Conservation (phyloP, 495 filamentous ascomycete species). For the Rhizodiscina lignyota region DNA sequence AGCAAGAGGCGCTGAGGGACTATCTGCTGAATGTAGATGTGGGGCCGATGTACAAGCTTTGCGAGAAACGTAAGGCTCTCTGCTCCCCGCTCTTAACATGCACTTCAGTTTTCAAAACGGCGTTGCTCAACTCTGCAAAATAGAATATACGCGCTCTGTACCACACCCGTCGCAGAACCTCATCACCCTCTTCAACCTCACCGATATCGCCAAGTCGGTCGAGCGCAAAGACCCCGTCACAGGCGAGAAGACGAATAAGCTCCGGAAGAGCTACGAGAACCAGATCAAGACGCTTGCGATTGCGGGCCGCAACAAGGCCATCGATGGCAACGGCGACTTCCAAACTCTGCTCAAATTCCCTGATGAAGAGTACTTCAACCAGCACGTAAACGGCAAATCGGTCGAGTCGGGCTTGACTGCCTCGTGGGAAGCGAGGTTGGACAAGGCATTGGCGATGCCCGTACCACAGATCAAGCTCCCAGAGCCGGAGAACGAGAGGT, state of each 20-base stretch:
- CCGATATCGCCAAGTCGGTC: constrained; percentile 43
- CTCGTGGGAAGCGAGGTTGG: constrained; percentile 28
- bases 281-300: constrained; percentile 46
- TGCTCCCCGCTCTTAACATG: constrained; percentile 7
- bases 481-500: constrained; percentile 30
- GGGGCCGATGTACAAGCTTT: constrained; percentile 19
- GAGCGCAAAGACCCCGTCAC: constrained; percentile 46
- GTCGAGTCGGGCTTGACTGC: constrained; percentile 20
- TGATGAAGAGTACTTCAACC: constrained; percentile 49
- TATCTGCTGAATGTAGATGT: constrained; percentile 8
- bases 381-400: constrained; percentile 45
- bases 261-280: constrained; percentile 60
- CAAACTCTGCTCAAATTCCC: constrained; percentile 26
- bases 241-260: constrained; percentile 55
- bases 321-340: constrained; percentile 24
- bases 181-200: constrained; percentile 43
- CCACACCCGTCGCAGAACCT: constrained; percentile 49
- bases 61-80: constrained; percentile 22
- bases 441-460: constrained; percentile 27
- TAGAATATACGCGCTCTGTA: constrained; percentile 23
- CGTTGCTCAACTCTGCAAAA: neutral
- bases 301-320: constrained; percentile 44
- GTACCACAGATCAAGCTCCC: constrained; percentile 6
- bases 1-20: neutral
- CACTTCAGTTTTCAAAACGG: constrained; percentile 10